phyloP scores from a whole-genome alignment of 345 rosid genomes.

The Salix udensis region DNA sequence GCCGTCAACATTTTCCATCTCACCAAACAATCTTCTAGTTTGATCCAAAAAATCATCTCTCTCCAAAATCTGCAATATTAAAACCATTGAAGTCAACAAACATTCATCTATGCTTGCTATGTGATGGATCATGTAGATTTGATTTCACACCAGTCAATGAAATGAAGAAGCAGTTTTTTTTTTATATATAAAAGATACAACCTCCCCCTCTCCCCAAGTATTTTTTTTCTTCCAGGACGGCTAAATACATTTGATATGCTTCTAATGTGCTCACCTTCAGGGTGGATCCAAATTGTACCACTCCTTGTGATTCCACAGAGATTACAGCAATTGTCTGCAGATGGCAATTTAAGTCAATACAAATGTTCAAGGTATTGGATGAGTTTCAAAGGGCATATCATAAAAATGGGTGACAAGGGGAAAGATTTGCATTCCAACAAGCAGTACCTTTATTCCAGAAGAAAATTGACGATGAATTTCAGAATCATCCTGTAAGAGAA shows the following conservation, averaged over 20 bases:
- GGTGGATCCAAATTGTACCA: slow-evolving; percentile 76
- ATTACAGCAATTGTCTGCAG: slow-evolving; percentile 74
- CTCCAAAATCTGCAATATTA: slow-evolving; percentile 56
- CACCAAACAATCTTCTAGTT: slow-evolving; percentile 43
- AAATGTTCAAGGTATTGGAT: neutral
- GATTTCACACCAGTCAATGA: neutral
- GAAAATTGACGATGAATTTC: slow-evolving; percentile 38
- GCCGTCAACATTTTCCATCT: slow-evolving; percentile 23
- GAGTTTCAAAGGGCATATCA: neutral
- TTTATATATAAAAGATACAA: neutral
- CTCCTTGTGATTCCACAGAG: slow-evolving; percentile 59
- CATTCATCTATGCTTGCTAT: neutral
- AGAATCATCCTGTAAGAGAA: slow-evolving; percentile 34
- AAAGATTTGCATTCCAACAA: neutral
- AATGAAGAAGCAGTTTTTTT: neutral
- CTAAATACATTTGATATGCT: slow-evolving; percentile 3
- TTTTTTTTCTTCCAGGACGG: neutral
- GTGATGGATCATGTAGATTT: neutral
- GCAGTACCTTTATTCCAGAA: slow-evolving; percentile 50
- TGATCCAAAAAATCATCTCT: slow-evolving; percentile 50
- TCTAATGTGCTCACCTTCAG: slow-evolving; percentile 51
- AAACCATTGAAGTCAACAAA: slow-evolving; percentile 4
- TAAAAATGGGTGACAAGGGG: neutral
- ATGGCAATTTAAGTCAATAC: slow-evolving; percentile 16
- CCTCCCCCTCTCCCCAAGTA: neutral